Evolutionary conservation across 75 land plant genomes (phyloP), one percentile per base, ranked within the genome.

Genomic region (Picea sitchensis): DNA sequence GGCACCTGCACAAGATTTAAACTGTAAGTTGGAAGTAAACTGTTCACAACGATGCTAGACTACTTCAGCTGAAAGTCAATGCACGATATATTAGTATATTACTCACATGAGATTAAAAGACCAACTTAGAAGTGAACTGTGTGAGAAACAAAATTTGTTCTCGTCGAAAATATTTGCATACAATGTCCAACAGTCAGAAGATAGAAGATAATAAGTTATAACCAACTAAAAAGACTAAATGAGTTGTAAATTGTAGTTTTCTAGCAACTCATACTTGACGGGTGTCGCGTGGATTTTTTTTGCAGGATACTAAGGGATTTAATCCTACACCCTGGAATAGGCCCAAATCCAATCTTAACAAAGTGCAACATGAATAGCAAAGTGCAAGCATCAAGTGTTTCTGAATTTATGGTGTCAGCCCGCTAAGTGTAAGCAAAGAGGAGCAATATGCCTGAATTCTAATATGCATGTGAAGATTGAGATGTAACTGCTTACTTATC

Each of bases 1-100:
- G 0, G 21, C n/a, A 71, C 74, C 74, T 71, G 74, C 74, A 44
- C 11, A 1, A 20, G 44, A 71, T 71, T 71, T n/a, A 71, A 71
- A 44, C 44, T 71, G 26, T n/a, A 44, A 15, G 11, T 44, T 71
- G n/a, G 11, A 71, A 44, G 41, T 44, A 44, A 38, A 20, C 74
- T 71, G 51, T 41, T 47, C 15, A 71, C n/a, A 2, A 44, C 74
- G 1, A 5, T n/a, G 13, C 56, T 38, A 41, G 54, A 20, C 44
- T 20, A 20, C 44, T 8, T 44, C n/a, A 44, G 73, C 73, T 18
- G 20, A 44, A 20, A 20, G 18, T 20, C 23, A 41, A 71, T 44
- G 54, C 14, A 67, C 20, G 3, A 71, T 44, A n/a, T 23, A 44
- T 20, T 44, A 20, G 36, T 44, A n/a, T 23, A 44, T 20, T 44